Evolutionary conservation across 345 rosid genomes (phyloP).

Genomic region (Microcos paniculata): DNA sequence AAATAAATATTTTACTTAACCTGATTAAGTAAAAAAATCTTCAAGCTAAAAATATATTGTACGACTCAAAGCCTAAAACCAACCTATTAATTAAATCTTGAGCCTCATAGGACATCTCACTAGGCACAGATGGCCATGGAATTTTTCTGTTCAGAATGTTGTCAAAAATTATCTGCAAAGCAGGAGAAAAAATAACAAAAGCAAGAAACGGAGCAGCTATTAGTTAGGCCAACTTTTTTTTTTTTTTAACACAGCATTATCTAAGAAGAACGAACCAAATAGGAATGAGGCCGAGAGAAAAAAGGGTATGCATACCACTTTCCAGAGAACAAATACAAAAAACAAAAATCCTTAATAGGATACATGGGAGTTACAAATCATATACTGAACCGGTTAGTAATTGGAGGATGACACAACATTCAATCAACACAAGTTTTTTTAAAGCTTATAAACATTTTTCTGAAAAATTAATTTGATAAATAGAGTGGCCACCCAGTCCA

Average conservation of each 20-base stretch:
- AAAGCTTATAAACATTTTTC: neutral
- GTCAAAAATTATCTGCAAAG: constrained; percentile 68
- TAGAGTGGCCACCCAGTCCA: neutral
- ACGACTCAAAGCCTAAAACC: constrained; percentile 15
- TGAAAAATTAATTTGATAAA: constrained; percentile 1
- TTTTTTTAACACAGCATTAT: neutral
- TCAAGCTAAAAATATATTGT: constrained; percentile 6
- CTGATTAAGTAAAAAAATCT: neutral
- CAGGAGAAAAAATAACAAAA: constrained; percentile 18
- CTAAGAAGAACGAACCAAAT: neutral
- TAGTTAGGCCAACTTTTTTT: neutral
- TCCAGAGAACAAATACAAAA: neutral
- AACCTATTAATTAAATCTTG: constrained; percentile 84
- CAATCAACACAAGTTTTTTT: neutral
- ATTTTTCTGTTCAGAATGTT: constrained; percentile 76
- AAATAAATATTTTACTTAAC: neutral
- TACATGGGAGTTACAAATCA: neutral
- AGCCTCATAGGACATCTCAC: constrained; percentile 70
- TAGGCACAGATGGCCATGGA: constrained; percentile 74
- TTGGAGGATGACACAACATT: neutral
- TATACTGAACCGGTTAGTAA: neutral
- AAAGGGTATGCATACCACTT: neutral
- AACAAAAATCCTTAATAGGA: neutral
- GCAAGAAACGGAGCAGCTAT: constrained; percentile 7
- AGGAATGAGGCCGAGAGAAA: neutral